Base-by-base conservation (phyloP, 2,329 filamentous ascomycete species). In the Hymenotorrendiella dingleyae region DNA sequence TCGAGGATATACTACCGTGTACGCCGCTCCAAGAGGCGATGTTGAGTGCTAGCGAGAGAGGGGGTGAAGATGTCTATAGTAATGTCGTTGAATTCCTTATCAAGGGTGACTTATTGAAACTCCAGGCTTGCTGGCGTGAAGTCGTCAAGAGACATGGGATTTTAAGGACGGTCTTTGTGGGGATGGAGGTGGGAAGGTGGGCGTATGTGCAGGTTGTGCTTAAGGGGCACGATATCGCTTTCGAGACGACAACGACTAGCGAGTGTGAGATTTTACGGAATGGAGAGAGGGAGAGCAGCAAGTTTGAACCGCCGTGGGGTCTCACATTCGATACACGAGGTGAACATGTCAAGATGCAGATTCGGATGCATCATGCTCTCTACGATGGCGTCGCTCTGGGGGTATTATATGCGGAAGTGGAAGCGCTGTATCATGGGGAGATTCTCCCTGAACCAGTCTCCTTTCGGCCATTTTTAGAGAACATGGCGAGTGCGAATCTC, bases 21-120 rank as follows among this genome's bases (percentile, higher is more conserved):
- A 94, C 88, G 1, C 85, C 89, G 1, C 67, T 96, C 0, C 90
- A 96, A 61, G 85, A 94, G 65, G 84, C 83, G 1, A 95, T 95
- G 88, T 69, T 95, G 0, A 82, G 80, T 3, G 75, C 78, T 7
- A 65, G 65, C 20, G 52, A 61, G 4, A 64, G 65, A 54, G 68
- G 48, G 2, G 63, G 63, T 1, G 61, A 66, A 9, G 64, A 65
- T 1, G 70, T 79, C 2, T 95, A 95, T 59, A 79, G 75, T 55
- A 95, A 94, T 59, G 76, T 76, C 36, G 78, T 86, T 43, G 62
- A 82, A 0, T 75, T 94, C 48, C 68, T 72, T 5, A 58, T 94
- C 6, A 64, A 63, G 4, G 67, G 71, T 1, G 62, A 79, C 24
- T 45, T 75, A 0, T 52, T 64, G 1, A 63, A 55, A 0, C 67